These are phyloP conservation scores for Margaritispora aquatica DNA, from an alignment of 495 filamentous ascomycete genomes.

Conservation along the genomic window DNA sequence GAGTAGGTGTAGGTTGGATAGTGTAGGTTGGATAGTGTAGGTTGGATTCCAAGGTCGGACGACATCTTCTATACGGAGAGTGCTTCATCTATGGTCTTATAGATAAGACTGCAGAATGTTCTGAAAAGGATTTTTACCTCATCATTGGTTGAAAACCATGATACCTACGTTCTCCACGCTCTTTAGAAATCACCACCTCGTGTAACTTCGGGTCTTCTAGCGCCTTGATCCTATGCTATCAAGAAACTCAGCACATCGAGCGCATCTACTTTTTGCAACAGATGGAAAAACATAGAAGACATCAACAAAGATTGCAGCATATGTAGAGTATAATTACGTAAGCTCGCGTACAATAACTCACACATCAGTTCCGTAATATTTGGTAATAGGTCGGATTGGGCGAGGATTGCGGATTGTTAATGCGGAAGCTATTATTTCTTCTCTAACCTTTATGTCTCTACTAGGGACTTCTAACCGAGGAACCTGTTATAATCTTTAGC, in stretches of 20 bases:
- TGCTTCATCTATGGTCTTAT: not conserved
- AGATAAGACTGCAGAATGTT: not conserved
- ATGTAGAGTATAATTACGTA: not conserved
- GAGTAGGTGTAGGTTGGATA: no score
- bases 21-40: no score
- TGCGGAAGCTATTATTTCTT: not conserved
- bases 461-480: not conserved
- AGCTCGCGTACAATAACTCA: not conserved
- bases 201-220: not conserved
- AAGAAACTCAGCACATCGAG: not conserved
- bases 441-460: not conserved
- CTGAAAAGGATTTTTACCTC: not conserved
- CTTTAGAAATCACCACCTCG: not conserved
- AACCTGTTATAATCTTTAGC: not conserved
- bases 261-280: not conserved
- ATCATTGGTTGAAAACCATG: not conserved
- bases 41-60: not conserved
- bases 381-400: not conserved
- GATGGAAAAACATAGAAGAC: not conserved
- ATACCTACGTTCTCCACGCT: not conserved
- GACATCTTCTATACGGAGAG: not conserved
- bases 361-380: not conserved
- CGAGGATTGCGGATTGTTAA: not conserved
- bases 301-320: not conserved
- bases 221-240: not conserved